Evolutionary conservation across 805 yeast genomes (phyloP), one percentile per base, ranked within the genome.

Genomic region (Scheffersomyces stipitis): DNA sequence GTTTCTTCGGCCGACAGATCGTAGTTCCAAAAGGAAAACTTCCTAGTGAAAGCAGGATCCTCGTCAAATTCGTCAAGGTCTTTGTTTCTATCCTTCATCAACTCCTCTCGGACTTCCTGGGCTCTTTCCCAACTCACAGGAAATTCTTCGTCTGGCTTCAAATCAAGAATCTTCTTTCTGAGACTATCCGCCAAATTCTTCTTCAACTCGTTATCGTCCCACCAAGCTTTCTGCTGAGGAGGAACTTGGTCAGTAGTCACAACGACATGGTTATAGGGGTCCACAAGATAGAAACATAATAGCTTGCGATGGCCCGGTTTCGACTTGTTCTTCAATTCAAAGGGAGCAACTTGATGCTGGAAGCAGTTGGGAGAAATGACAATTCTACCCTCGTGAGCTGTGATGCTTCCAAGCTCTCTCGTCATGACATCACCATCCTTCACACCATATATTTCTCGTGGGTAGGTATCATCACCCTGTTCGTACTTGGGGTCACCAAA

Each of bases 261-360:
- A 1, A 63, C 64, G 6, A 26, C 27, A 2, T 51, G 44, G 40
- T 62, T 54, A 34, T 45, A 37, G 1, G 69, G 69, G 37, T 64
- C 69, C 14, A 54, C 57, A 3, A 66, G 14, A 36, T 64, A 66
- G 37, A 64, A 62, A 32, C 68, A 62, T 33, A 66, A 44, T 17
- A 66, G 64, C 41, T 61, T 61, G 27, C 71, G 41, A 36, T 53
- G 54, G 1, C 72, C 72, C 1, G 54, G 52, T 37, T 57, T 64
- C 8, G 59, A 35, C 36, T 46, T 46, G 41, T 66, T 71, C 8
- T 34, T 34, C 40, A 66, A 56, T 33, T 57, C 55, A 45, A 66
- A 66, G 5, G 61, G 52, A 33, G 60, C 62, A 5, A 66, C 71
- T 34, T 57, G 62, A 37, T 64, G 69, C 42, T 66, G 71, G 34